Evolutionary conservation across 768 basidiomycete species (phyloP).

Genomic region (Boletus tomentosulus): DNA sequence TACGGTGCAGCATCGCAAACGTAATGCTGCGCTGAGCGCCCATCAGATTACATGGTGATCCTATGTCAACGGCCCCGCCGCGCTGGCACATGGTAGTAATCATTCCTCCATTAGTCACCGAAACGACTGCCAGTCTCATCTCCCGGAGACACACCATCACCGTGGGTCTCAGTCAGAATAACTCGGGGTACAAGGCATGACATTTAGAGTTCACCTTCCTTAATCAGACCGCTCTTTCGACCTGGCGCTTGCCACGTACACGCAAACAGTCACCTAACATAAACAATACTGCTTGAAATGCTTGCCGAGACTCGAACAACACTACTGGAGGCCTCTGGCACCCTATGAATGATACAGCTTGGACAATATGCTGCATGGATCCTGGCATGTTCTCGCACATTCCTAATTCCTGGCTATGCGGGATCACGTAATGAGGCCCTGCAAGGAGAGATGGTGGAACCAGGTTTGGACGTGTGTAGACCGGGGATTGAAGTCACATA

Average conservation of each 20-base stretch:
- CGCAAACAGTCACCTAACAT: not conserved
- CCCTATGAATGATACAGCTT: not conserved
- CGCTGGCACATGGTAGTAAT: conserved; percentile 7
- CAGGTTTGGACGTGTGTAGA: not conserved
- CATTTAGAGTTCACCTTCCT: not conserved
- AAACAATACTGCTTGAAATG: not conserved
- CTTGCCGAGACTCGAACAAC: not conserved
- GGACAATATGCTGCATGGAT: not conserved
- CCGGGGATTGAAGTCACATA: not conserved
- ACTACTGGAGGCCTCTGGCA: not conserved
- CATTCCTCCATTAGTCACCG: conserved; percentile 5
- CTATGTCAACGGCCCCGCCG: conserved; percentile 15
- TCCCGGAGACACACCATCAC: not conserved
- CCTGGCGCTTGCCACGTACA: not conserved
- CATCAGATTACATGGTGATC: conserved; percentile 6
- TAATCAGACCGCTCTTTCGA: not conserved
- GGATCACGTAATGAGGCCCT: conserved; percentile 15
- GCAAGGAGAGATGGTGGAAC: not conserved
- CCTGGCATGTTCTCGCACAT: conserved; percentile 2
- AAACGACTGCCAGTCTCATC: conserved; percentile 1
- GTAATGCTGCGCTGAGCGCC: conserved; percentile 8
- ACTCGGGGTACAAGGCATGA: not conserved
- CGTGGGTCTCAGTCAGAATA: not conserved
- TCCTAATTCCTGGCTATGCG: not conserved
- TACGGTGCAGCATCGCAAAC: conserved; percentile 1